A percentile compares a stretch with the other conserved stretches of the same genome.
Evolutionary conservation across 2,329 filamentous ascomycete genomes (phyloP).

Genomic region (Penicillium freii): DNA sequence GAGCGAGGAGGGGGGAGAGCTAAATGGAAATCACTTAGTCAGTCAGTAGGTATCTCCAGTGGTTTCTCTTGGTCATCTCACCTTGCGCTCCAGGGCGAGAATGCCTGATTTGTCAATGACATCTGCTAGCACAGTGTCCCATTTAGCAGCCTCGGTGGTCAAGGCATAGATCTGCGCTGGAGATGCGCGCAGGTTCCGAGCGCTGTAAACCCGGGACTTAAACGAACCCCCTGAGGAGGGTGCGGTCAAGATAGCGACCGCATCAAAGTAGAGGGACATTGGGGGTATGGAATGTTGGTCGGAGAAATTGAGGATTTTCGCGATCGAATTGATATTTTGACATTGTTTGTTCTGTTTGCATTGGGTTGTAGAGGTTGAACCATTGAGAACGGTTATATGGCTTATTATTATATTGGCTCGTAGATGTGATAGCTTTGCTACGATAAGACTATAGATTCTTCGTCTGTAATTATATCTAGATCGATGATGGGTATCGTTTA

Average conservation of each 20-base stretch:
- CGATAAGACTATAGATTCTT: not conserved
- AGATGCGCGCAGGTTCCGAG: slow-evolving; percentile 72
- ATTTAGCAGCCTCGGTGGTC: slow-evolving; percentile 83
- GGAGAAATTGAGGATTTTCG: slow-evolving; percentile 9
- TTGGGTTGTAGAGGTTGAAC: not conserved
- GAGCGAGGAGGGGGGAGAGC: slow-evolving; percentile 75
- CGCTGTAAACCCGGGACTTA: slow-evolving; percentile 76
- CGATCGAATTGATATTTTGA: slow-evolving; percentile 3
- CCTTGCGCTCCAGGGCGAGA: slow-evolving; percentile 79
- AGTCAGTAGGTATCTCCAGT: slow-evolving; percentile 34
- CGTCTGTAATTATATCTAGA: not conserved
- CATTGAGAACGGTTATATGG: not conserved
- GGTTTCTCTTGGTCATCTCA: slow-evolving; percentile 40
- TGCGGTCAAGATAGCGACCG: slow-evolving; percentile 68
- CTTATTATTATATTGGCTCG: not conserved
- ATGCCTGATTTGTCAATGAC: slow-evolving; percentile 80
- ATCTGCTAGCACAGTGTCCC: slow-evolving; percentile 80
- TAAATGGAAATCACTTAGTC: slow-evolving; percentile 46
- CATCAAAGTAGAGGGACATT: slow-evolving; percentile 97
- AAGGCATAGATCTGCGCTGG: slow-evolving; percentile 84
- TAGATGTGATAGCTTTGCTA: too few species aligned
- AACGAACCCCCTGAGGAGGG: slow-evolving; percentile 74
- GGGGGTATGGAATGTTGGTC: slow-evolving; percentile 4
- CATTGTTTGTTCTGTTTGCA: slow-evolving; percentile 31
- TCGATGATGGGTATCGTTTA: not conserved